These are phyloP conservation scores for Globisporangium echinulatum DNA, from an alignment of 352 stramenopile species.

Conservation along the genomic window DNA sequence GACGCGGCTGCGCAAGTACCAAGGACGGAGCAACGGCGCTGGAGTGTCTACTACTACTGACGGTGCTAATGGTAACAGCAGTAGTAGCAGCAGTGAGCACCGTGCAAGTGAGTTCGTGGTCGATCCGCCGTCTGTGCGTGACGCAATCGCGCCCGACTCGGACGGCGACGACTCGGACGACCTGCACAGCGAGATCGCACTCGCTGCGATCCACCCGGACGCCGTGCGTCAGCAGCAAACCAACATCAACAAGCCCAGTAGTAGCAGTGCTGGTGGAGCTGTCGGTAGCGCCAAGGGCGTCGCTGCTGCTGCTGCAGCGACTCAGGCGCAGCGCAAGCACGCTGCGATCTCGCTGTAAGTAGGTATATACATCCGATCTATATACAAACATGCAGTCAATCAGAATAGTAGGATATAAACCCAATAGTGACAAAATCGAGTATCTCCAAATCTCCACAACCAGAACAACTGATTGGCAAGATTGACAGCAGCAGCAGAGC, in stretches of 20 bases:
- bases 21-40: constrained; percentile 17
- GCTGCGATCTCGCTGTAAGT: constrained; percentile 13
- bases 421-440: no score
- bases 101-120: constrained; percentile 5
- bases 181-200: constrained; percentile 4
- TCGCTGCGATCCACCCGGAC: constrained; percentile 19
- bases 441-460: neutral
- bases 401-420: no score
- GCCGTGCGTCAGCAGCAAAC: constrained; percentile 15
- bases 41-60: no score
- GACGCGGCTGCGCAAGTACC: constrained; percentile 36
- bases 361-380: neutral
- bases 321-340: constrained; percentile 24
- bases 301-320: neutral
- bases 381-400: neutral
- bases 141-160: constrained; percentile 8
- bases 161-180: constrained; percentile 17
- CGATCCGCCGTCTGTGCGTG: constrained; percentile 22
- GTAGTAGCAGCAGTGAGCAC: neutral
- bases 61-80: neutral
- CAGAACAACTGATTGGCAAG: neutral
- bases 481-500: neutral
- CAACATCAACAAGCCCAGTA: constrained; percentile 3
- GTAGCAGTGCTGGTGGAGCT: neutral
- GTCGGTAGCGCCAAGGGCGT: neutral